These are phyloP conservation scores for Lecanicillium sp. DNA, from an alignment of 2,329 filamentous ascomycete species.

Conservation along the genomic window DNA sequence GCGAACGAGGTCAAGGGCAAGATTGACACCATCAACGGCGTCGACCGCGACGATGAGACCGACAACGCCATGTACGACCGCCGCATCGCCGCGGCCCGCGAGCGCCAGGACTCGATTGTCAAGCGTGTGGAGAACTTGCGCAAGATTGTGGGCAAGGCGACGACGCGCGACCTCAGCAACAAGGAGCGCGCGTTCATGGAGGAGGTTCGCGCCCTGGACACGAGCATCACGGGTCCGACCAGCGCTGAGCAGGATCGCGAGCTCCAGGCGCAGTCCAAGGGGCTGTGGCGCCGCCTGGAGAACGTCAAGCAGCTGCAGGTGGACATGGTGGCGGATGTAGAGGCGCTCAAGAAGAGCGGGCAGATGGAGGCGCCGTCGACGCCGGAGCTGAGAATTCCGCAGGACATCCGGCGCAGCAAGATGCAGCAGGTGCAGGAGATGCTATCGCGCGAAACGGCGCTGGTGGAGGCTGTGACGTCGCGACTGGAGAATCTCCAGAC, in stretches of 20 bases:
- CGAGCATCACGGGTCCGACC: slow-evolving; percentile 35
- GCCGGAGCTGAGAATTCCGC: slow-evolving; percentile 47
- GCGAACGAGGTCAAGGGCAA: slow-evolving; percentile 59
- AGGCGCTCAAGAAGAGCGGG: slow-evolving; percentile 33
- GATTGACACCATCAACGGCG: slow-evolving; percentile 56
- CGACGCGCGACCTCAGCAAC: slow-evolving; percentile 36
- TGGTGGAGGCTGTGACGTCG: slow-evolving; percentile 61
- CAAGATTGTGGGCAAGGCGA: slow-evolving; percentile 36
- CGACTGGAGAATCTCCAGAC: slow-evolving; percentile 53
- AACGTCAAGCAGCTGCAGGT: slow-evolving; percentile 49
- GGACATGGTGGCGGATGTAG: slow-evolving; percentile 47
- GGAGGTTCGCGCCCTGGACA: slow-evolving; percentile 49
- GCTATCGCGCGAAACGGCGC: slow-evolving; percentile 59
- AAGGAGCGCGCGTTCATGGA: slow-evolving; percentile 42
- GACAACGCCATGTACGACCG: slow-evolving; percentile 53
- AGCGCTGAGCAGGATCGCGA: slow-evolving; percentile 25
- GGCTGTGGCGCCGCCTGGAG: slow-evolving; percentile 51
- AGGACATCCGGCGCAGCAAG: slow-evolving; percentile 57
- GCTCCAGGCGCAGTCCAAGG: slow-evolving; percentile 37
- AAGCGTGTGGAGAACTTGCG: slow-evolving; percentile 55
- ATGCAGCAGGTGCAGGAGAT: slow-evolving; percentile 57
- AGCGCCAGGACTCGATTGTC: slow-evolving; percentile 50
- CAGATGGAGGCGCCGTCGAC: slow-evolving; percentile 25
- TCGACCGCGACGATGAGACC: slow-evolving; percentile 41
- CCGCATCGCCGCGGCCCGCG: slow-evolving; percentile 48